These are phyloP conservation scores for Fraxinus greggii DNA, from an alignment of 305 asterid genomes.

Conservation along the genomic window DNA sequence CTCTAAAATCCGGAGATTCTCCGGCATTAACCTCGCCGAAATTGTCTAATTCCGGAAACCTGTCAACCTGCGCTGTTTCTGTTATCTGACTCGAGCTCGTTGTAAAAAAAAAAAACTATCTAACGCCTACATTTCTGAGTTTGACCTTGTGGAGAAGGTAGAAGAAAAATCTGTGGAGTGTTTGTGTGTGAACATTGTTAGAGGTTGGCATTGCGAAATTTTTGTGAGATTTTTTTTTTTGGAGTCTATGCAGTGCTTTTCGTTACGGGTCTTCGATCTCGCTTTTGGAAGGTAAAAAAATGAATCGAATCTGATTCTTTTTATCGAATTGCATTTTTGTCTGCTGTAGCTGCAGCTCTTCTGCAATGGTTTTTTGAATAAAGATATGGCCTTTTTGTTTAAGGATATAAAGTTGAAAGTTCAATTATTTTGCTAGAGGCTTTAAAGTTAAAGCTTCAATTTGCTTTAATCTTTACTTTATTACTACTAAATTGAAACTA, in stretches of 20 bases:
- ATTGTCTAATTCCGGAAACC: constrained; percentile 6
- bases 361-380: constrained; percentile 1
- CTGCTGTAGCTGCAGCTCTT: constrained; percentile 6
- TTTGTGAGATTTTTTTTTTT: background rate
- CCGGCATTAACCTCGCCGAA: constrained; percentile 37
- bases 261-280: constrained; percentile 42
- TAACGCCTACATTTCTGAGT: background rate
- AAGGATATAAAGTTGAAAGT: constrained; percentile 6
- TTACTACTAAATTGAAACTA: background rate
- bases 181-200: background rate
- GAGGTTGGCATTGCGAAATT: background rate
- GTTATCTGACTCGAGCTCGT: background rate
- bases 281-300: constrained; percentile 30
- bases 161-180: background rate
- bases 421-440: constrained; percentile 5
- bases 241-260: constrained; percentile 18
- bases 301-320: constrained; percentile 9
- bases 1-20: constrained; percentile 26
- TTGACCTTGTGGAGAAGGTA: background rate
- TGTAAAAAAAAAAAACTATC: background rate
- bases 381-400: constrained; percentile 4
- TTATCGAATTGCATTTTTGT: background rate
- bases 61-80: background rate
- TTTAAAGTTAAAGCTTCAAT: constrained; percentile 26
- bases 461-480: constrained; percentile 20